Evolutionary conservation across 2,329 filamentous ascomycete species (phyloP), one percentile per base, ranked within the genome.

Genomic region (Lecanicillium sp.): DNA sequence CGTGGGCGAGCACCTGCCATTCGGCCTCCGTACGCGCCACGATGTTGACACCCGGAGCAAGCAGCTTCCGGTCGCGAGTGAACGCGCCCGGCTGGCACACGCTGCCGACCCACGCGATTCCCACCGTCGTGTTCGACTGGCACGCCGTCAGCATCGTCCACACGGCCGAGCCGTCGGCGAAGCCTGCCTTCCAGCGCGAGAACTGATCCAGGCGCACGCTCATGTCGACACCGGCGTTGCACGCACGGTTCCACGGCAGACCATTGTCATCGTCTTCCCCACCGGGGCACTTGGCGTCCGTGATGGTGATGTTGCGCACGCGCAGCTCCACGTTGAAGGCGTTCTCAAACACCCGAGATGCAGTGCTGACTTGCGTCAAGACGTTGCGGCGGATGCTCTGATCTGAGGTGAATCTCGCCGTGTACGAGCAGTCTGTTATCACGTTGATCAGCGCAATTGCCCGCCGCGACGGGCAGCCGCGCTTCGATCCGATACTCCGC

Each of bases 1-100:
- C 89, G 60, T 95, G 89, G 19, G 89, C 88, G 63, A 95, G 86
- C 51, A 95, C 85, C 60, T 94, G 87, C 88, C 89, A 95, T 61
- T 93, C 87, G 3, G 79, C 83, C 14, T 75, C 72, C 0, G 87
- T 93, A 43, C 81, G 79, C 5, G 89, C 80, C 14, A 95, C 86
- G 1, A 95, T 84, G 60, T 93, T 94, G 48, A 84, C 83, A 35
- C 85, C 85, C 26, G 83, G 80, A 17, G 36, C 42, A 19, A 42
- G 41, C 43, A 36, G 12, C 39, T 50, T 19, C 29, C 3, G 9
- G 39, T 48, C 48, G 29, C 40, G 37, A 12, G 17, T 23, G 27
- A 47, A 70, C 5, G 83, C 71, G 30, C 73, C 73, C 19, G 63
- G 59, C 15, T 76, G 70, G 63, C 89, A 95, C 27, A 88, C 75